phyloP scores from a whole-genome alignment of 306 rosid genomes.

The Ormosia emarginata region DNA sequence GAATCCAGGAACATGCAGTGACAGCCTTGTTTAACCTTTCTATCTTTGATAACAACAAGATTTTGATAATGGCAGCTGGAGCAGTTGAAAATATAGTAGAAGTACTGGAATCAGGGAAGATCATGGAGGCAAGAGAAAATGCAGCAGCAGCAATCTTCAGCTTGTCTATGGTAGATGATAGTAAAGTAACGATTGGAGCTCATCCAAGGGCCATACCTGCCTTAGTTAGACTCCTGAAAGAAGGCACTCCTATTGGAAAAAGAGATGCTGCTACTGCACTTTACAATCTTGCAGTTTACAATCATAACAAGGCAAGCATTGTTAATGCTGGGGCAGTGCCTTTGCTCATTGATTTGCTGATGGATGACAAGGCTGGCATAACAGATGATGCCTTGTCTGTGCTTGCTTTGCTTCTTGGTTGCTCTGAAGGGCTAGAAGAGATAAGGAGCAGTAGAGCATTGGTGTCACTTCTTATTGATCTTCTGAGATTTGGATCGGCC shows the following conservation, averaged over 20 bases:
- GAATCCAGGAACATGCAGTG: conserved; percentile 66
- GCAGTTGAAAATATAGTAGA: conserved; percentile 52
- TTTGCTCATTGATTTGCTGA: conserved; percentile 52
- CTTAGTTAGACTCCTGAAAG: conserved; percentile 57
- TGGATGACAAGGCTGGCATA: conserved; percentile 59
- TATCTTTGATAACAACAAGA: conserved; percentile 61
- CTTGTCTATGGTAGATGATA: conserved; percentile 60
- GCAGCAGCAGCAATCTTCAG: conserved; percentile 72
- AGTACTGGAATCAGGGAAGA: conserved; percentile 56
- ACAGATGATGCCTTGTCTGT: conserved; percentile 65
- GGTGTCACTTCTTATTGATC: conserved; percentile 54
- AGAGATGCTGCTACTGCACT: conserved; percentile 74
- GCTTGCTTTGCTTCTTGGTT: conserved; percentile 52
- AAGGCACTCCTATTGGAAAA: conserved; percentile 59
- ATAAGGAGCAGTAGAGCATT: conserved; percentile 49
- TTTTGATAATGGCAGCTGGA: conserved; percentile 61
- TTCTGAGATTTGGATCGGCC: conserved; percentile 61
- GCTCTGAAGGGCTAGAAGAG: conserved; percentile 58
- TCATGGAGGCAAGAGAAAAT: conserved; percentile 70
- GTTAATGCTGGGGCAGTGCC: conserved; percentile 55
- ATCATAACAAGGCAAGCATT: conserved; percentile 45
- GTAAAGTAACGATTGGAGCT: conserved; percentile 51
- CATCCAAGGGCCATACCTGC: conserved; percentile 53
- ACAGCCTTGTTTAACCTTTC: conserved; percentile 67
- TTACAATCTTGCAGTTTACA: conserved; percentile 53